A percentile compares a stretch with the other conserved stretches of the same genome.
phyloP scores from a whole-genome alignment of 1,284 basidiomycete genomes.

The Ceratobasidium sp. region DNA sequence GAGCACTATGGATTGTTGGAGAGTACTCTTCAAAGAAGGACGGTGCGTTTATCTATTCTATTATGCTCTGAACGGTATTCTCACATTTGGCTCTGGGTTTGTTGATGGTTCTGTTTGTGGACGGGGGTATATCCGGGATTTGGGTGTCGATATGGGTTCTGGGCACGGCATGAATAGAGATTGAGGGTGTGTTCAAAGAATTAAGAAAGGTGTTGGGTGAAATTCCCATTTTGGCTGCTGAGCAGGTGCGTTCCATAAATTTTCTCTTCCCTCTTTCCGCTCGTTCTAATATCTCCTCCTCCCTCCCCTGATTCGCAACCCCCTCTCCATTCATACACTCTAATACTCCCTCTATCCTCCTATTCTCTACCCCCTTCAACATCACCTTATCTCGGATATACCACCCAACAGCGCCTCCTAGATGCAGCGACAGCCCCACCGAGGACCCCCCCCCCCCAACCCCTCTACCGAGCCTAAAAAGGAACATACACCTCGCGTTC shows the following conservation, averaged over 20 bases:
- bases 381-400: no score
- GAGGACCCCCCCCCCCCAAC: slow-evolving; percentile 63
- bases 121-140: no score
- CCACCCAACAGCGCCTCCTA: slow-evolving; percentile 66
- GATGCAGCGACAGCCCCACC: slow-evolving; percentile 70
- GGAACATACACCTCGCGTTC: slow-evolving; percentile 66
- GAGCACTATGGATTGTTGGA: slow-evolving; percentile 97
- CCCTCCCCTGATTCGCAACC: no score
- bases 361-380: no score
- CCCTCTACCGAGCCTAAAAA: slow-evolving; percentile 59
- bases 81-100: no score
- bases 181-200: slow-evolving; percentile 82
- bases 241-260: slow-evolving; percentile 69
- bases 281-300: no score
- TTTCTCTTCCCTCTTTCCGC: no score
- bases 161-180: slow-evolving; percentile 61
- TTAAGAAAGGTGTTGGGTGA: slow-evolving; percentile 93
- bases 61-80: background rate
- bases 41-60: slow-evolving; percentile 52
- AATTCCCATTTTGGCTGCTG: slow-evolving; percentile 94
- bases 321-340: no score
- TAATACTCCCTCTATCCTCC: no score
- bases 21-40: slow-evolving; percentile 83
- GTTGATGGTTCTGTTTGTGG: no score
- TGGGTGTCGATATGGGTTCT: background rate